Evolutionary conservation across 2,329 filamentous ascomycete genomes (phyloP).

Genomic region (Fusarium palustre): DNA sequence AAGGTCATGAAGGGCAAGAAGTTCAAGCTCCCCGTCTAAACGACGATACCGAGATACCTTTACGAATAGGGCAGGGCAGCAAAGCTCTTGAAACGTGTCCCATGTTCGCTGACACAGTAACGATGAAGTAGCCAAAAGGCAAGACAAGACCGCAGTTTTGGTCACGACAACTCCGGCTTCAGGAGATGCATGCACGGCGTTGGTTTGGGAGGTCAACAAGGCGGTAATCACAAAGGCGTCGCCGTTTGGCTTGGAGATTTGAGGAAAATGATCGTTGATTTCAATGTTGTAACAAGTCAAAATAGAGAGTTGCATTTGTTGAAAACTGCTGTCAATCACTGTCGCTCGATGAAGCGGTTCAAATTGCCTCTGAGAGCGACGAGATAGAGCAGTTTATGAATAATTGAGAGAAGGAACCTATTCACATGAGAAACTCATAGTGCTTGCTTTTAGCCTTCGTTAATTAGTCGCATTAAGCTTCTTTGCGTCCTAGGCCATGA

Average conservation of each 20-base stretch:
- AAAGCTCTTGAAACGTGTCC: constrained; percentile 20
- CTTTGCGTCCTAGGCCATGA: constrained; percentile 31
- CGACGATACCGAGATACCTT: constrained; percentile 14
- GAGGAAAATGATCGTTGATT: constrained; percentile 29
- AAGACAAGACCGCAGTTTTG: constrained; percentile 30
- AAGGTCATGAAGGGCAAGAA: constrained; percentile 93
- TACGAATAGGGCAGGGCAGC: constrained; percentile 30
- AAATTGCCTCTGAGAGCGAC: neutral
- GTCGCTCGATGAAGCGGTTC: neutral
- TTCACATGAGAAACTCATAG: constrained; percentile 1
- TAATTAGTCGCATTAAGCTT: constrained; percentile 10
- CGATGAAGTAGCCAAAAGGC: constrained; percentile 35
- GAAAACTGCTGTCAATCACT: constrained; percentile 17
- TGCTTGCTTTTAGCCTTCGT: constrained; percentile 8
- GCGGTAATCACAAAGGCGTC: constrained; percentile 47
- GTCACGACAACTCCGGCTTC: constrained; percentile 41
- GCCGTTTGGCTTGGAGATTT: constrained; percentile 44
- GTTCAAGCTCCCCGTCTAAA: constrained; percentile 84
- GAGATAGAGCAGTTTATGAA: constrained; percentile 1
- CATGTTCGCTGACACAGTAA: constrained; percentile 22
- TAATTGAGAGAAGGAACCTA: constrained; percentile 8
- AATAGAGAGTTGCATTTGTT: constrained; percentile 41
- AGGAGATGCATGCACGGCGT: constrained; percentile 51
- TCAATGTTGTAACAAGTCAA: constrained; percentile 39
- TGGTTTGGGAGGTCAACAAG: constrained; percentile 45